Conservation (phyloP, 192 early-diverging fungal species). For the Rhizoclosmatium globosum region DNA sequence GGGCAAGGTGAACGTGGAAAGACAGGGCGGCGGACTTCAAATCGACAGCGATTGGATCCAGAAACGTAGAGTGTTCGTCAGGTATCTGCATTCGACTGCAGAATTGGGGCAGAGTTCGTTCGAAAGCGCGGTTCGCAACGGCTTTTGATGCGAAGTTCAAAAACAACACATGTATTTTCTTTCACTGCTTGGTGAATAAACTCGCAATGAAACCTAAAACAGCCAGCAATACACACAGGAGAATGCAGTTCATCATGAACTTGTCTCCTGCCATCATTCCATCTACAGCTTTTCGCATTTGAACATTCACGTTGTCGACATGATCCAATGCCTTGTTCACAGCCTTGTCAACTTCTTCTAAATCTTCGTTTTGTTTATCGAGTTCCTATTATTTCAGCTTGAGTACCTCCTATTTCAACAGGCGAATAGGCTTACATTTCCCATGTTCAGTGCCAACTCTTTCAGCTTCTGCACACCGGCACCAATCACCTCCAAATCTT, state of each 20-base stretch:
- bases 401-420: no score
- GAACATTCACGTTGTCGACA: conserved; percentile 65
- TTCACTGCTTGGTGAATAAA: conserved; percentile 37
- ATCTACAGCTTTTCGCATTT: conserved; percentile 63
- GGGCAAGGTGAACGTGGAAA: no score
- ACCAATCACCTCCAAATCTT: conserved; percentile 62
- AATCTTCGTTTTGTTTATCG: conserved; percentile 63
- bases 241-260: conserved; percentile 68
- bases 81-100: no score
- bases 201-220: conserved; percentile 64
- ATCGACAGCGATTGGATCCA: no score
- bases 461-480: conserved; percentile 59
- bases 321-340: conserved; percentile 65
- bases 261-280: conserved; percentile 71
- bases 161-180: no score
- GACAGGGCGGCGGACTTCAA: no score
- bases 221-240: conserved; percentile 64
- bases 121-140: no score
- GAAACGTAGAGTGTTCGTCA: no score
- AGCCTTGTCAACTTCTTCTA: conserved; percentile 62
- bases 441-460: conserved; percentile 66
- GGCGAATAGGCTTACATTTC: conserved; percentile 46
- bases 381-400: conserved; percentile 53
- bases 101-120: no score
- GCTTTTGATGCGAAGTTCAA: no score